Conservation (phyloP, 805 yeast species). For the Brettanomyces custersianus region DNA sequence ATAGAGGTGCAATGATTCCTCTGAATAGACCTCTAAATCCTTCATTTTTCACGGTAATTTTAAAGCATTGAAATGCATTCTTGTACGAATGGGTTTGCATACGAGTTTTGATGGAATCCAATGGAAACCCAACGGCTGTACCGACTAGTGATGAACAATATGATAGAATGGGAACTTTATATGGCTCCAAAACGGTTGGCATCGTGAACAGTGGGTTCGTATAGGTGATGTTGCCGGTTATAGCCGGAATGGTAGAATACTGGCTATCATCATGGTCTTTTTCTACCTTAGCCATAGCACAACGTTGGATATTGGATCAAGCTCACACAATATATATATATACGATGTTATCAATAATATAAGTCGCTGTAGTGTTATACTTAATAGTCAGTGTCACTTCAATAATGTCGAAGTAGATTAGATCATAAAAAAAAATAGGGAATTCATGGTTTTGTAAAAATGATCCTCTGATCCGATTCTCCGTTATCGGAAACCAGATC, state of each 20-base stretch:
- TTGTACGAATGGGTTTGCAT: constrained; percentile 70
- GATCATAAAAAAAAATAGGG: too few species aligned
- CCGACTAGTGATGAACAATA: constrained; percentile 55
- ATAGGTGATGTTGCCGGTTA: constrained; percentile 45
- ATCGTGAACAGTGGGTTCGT: constrained; percentile 37
- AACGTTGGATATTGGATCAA: too few species aligned
- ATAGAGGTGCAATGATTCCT: constrained; percentile 67
- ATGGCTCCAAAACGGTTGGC: constrained; percentile 41
- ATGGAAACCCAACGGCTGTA: constrained; percentile 70
- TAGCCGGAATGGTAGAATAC: constrained; percentile 44
- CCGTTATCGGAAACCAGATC: too few species aligned
- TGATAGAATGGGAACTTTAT: constrained; percentile 51
- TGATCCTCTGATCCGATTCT: too few species aligned
- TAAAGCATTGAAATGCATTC: constrained; percentile 48
- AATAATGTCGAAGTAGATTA: too few species aligned
- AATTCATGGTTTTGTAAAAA: too few species aligned
- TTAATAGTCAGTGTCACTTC: too few species aligned
- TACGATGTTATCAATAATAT: neutral
- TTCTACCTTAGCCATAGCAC: too few species aligned
- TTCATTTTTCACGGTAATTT: constrained; percentile 45
- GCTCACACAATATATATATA: too few species aligned
- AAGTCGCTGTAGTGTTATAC: too few species aligned
- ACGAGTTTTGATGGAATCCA: constrained; percentile 80
- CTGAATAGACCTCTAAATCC: constrained; percentile 67
- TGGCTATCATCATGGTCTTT: too few species aligned